phyloP scores from a whole-genome alignment of 2,329 filamentous ascomycete genomes.

The Endocalyx cinctus region DNA sequence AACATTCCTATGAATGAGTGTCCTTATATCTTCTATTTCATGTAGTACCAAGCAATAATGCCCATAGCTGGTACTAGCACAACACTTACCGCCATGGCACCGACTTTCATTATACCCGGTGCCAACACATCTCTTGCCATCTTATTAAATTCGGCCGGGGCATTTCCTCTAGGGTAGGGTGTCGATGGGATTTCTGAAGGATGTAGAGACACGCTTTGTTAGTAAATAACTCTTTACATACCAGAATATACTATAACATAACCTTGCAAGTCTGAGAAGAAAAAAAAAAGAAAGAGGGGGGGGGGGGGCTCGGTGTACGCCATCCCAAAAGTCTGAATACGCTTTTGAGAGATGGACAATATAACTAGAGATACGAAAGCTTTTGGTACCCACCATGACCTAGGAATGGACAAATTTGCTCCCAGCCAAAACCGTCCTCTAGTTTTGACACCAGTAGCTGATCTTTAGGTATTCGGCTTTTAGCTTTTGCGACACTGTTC shows the following conservation, averaged over 20 bases:
- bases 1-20: no score
- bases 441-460: constrained; percentile 25
- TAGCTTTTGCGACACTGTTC: constrained; percentile 16
- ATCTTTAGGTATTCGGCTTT: constrained; percentile 23
- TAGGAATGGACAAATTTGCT: constrained; percentile 30
- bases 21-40: no score
- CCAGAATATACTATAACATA: no score
- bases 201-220: no score
- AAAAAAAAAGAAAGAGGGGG: no score
- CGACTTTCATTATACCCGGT: constrained; percentile 6
- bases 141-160: constrained; percentile 21
- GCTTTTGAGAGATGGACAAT: no score
- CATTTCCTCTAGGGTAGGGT: constrained; percentile 26
- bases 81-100: constrained; percentile 4
- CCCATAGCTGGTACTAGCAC: constrained; percentile 7
- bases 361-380: no score
- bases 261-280: no score
- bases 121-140: constrained; percentile 9
- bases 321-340: no score
- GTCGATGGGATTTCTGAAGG: constrained; percentile 24
- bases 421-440: constrained; percentile 32
- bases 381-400: no score
- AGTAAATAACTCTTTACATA: no score
- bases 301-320: no score
- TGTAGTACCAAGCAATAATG: constrained; percentile 8